These are phyloP conservation scores for Hyaloscypha variabilis DNA, from an alignment of 495 filamentous ascomycete species.

Conservation along the genomic window DNA sequence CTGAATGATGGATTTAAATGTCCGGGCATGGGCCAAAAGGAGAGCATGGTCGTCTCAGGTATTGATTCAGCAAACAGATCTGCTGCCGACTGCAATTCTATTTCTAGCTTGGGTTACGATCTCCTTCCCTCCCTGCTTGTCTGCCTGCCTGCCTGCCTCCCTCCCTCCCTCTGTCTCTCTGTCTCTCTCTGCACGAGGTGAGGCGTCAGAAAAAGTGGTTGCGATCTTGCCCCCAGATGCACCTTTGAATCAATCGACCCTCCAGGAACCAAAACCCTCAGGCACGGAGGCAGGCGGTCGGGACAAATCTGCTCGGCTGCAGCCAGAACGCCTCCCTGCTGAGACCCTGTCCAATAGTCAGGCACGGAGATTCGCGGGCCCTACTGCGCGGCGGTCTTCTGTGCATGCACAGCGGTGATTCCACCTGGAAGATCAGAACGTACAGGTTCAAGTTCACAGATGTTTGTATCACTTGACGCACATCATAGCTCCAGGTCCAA, in stretches of 20 bases:
- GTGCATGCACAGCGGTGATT: not conserved
- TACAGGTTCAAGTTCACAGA: not conserved
- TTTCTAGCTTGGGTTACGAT: not conserved
- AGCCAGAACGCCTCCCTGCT: slow-evolving; percentile 10
- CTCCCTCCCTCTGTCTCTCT: too few relatives aligned
- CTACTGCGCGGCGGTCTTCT: not conserved
- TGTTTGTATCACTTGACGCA: not conserved
- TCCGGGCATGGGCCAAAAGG: slow-evolving; percentile 1
- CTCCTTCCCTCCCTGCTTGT: too few relatives aligned
- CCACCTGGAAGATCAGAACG: not conserved
- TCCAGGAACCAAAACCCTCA: not conserved
- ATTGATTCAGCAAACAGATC: not conserved
- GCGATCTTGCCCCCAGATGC: not conserved
- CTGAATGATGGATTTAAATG: slow-evolving; percentile 18
- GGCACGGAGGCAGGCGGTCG: not conserved
- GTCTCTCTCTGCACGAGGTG: not conserved
- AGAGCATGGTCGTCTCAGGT: not conserved
- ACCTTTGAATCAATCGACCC: too few relatives aligned
- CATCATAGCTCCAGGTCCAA: not conserved
- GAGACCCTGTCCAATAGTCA: slow-evolving; percentile 20
- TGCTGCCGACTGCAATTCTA: not conserved
- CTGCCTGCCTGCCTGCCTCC: too few relatives aligned
- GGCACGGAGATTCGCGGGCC: not conserved
- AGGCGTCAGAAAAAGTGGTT: not conserved
- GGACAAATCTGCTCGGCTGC: slow-evolving; percentile 7